phyloP scores from a whole-genome alignment of 2,329 filamentous ascomycete genomes.

The Paradendryphiella salina region DNA sequence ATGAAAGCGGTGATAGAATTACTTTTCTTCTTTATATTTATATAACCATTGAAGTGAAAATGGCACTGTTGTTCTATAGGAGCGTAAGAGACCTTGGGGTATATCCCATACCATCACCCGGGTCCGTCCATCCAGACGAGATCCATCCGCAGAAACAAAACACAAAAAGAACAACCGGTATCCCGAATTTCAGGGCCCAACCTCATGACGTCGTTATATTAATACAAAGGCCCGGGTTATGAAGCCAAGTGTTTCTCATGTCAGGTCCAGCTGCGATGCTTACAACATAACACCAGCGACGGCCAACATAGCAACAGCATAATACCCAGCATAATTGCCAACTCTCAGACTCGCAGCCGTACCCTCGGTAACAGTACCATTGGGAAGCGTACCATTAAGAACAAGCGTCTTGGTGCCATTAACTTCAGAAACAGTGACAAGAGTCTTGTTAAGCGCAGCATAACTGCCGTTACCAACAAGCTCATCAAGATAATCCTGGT shows the following conservation, averaged over 20 bases:
- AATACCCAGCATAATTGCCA: conserved; percentile 45
- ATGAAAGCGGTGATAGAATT: no score
- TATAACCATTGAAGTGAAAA: no score
- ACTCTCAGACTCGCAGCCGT: conserved; percentile 26
- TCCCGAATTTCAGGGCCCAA: no score
- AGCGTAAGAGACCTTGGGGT: no score
- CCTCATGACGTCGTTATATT: conserved; percentile 7
- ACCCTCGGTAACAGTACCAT: conserved; percentile 51
- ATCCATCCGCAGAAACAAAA: no score
- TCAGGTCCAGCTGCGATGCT: not conserved
- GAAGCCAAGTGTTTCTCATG: not conserved
- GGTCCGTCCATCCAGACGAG: no score
- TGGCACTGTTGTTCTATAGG: no score
- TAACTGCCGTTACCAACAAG: conserved; percentile 63
- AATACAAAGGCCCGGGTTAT: not conserved
- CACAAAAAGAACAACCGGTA: no score
- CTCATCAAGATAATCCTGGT: conserved; percentile 61
- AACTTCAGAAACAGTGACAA: conserved; percentile 65
- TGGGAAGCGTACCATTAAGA: conserved; percentile 75
- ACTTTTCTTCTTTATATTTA: no score
- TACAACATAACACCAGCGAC: conserved; percentile 31
- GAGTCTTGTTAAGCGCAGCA: conserved; percentile 59
- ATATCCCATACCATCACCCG: no score
- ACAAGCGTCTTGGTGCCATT: conserved; percentile 67
- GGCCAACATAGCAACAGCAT: conserved; percentile 46